A percentile compares a stretch with the other conserved stretches of the same genome.
Evolutionary conservation across 2,329 filamentous ascomycete species (phyloP).

Genomic region (Claviceps digitariae): DNA sequence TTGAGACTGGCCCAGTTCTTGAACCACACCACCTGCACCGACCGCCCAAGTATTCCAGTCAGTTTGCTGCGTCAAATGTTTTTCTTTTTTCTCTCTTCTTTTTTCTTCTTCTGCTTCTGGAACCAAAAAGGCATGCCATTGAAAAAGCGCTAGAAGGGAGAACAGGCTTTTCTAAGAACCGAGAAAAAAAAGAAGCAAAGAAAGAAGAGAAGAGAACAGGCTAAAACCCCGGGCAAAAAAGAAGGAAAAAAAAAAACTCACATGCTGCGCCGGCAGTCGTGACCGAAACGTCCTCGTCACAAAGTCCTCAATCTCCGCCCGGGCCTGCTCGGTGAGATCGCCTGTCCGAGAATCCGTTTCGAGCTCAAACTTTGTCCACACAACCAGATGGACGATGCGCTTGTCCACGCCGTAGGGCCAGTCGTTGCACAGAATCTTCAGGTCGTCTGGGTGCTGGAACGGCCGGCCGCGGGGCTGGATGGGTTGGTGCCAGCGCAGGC

Average conservation of each 20-base stretch:
- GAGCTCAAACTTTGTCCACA: conserved; percentile 85
- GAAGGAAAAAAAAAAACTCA: conserved; percentile 23
- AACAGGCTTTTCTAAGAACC: background rate
- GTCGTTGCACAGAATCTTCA: conserved; percentile 74
- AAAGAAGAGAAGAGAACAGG: background rate
- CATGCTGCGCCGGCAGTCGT: conserved; percentile 35
- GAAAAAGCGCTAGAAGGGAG: background rate
- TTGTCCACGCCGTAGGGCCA: conserved; percentile 83
- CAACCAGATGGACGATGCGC: conserved; percentile 69
- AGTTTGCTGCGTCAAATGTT: background rate
- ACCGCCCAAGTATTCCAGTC: background rate
- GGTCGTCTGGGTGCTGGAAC: conserved; percentile 38
- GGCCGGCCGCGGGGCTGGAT: conserved; percentile 21
- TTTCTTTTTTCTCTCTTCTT: background rate
- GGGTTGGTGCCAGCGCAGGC: conserved; percentile 53
- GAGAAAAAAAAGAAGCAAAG: background rate
- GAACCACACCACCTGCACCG: conserved; percentile 28
- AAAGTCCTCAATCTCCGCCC: conserved; percentile 54
- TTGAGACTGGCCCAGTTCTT: conserved; percentile 78
- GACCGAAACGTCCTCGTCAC: conserved; percentile 53
- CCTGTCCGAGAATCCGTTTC: conserved; percentile 52
- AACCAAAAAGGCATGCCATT: background rate
- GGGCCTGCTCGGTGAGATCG: conserved; percentile 51
- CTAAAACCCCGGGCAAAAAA: too few relatives aligned
- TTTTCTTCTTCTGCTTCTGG: background rate